These are phyloP conservation scores for Cephalotrichum gorgonifer DNA, from an alignment of 2,329 filamentous ascomycete species.

Conservation along the genomic window DNA sequence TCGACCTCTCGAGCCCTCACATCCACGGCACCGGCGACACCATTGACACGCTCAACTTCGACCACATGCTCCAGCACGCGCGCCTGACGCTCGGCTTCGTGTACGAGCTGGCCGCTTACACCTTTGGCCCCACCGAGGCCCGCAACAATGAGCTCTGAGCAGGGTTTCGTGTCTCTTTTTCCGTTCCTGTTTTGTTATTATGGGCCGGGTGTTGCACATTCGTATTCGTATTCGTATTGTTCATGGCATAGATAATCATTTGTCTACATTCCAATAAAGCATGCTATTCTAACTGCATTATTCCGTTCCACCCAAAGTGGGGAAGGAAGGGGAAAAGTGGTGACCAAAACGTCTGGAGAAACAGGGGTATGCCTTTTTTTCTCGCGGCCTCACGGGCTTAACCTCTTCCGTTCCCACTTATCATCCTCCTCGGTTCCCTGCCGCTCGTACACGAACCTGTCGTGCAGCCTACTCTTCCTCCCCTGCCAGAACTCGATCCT, in stretches of 20 bases:
- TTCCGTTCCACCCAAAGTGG: too few species aligned
- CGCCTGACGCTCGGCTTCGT: constrained; percentile 35
- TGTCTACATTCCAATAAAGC: background rate
- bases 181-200: background rate
- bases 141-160: constrained; percentile 18
- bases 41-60: constrained; percentile 57
- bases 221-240: background rate
- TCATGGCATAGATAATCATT: background rate
- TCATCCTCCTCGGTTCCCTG: constrained; percentile 26
- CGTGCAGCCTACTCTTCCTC: constrained; percentile 78
- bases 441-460: constrained; percentile 69
- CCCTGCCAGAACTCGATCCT: constrained; percentile 96
- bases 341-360: too few species aligned
- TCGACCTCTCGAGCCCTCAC: constrained; percentile 52
- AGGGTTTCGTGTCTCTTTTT: background rate
- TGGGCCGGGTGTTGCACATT: background rate
- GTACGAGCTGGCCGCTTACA: constrained; percentile 51
- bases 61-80: constrained; percentile 57
- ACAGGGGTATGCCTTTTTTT: too few species aligned
- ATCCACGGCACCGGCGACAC: constrained; percentile 67
- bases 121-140: constrained; percentile 32
- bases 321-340: too few species aligned
- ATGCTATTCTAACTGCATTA: background rate
- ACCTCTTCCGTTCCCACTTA: constrained; percentile 57
- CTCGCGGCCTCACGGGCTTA: constrained; percentile 50